Evolutionary conservation across 176 grass and related monocot species (phyloP).

Genomic region (Chloris gayana): DNA sequence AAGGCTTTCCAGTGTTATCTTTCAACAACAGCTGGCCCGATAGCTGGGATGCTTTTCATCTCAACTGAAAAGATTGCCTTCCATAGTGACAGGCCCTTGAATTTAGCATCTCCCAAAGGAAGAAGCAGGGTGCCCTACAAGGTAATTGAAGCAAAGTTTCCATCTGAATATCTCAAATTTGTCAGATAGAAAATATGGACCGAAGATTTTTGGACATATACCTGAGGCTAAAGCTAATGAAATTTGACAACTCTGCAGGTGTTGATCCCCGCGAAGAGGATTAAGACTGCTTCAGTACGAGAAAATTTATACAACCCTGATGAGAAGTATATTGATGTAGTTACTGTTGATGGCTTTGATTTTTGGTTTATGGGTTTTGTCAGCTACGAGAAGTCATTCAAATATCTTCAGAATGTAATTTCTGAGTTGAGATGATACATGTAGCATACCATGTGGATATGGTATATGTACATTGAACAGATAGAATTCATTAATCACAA

Average conservation of each 20-base stretch:
- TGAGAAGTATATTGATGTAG: constrained; percentile 81
- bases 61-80: constrained; percentile 68
- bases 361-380: constrained; percentile 96
- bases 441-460: constrained; percentile 42
- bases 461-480: constrained; percentile 48
- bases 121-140: constrained; percentile 65
- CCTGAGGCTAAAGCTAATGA: constrained; percentile 31
- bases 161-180: neutral
- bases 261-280: constrained; percentile 59
- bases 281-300: constrained; percentile 60
- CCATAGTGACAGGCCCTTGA: constrained; percentile 69
- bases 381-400: constrained; percentile 63
- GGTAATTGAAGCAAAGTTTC: constrained; percentile 51
- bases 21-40: constrained; percentile 85
- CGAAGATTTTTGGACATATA: constrained; percentile 9
- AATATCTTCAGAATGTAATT: constrained; percentile 52
- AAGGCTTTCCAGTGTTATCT: constrained; percentile 87
- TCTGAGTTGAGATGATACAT: constrained; percentile 41
- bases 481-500: constrained; percentile 34
- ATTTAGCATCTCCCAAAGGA: constrained; percentile 56
- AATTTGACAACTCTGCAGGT: constrained; percentile 50
- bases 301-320: constrained; percentile 71
- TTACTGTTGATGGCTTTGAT: constrained; percentile 78
- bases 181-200: neutral
- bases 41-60: constrained; percentile 81